Conservation (phyloP, 2,329 filamentous ascomycete genomes). For the Neopestalotiopsis rosae region DNA sequence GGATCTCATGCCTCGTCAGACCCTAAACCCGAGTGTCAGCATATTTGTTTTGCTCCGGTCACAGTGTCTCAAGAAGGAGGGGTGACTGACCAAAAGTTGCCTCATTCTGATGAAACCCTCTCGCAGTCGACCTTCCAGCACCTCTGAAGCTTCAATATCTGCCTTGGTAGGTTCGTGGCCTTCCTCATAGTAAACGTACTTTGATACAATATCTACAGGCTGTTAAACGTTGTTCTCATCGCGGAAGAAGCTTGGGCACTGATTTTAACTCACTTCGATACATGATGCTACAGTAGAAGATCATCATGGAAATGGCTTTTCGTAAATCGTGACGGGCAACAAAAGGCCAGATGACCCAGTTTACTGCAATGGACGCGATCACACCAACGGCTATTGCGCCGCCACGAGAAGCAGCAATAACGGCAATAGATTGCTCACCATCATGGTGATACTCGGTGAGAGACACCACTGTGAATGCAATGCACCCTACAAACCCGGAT, state of each 20-base stretch:
- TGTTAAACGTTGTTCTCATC: neutral
- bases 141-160: constrained; percentile 59
- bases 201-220: constrained; percentile 51
- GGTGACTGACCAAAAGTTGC: constrained; percentile 52
- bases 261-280: constrained; percentile 51
- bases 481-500: constrained; percentile 62
- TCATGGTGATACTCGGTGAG: constrained; percentile 43
- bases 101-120: constrained; percentile 65
- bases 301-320: constrained; percentile 59
- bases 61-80: neutral
- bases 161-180: constrained; percentile 55
- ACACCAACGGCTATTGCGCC: constrained; percentile 59
- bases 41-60: neutral
- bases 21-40: constrained; percentile 33
- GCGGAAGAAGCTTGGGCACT: neutral
- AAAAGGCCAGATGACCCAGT: constrained; percentile 67
- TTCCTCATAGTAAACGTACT: constrained; percentile 64
- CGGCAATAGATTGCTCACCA: constrained; percentile 39
- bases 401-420: constrained; percentile 53
- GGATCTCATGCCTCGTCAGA: constrained; percentile 63
- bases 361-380: constrained; percentile 57
- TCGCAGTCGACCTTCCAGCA: constrained; percentile 62
- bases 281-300: constrained; percentile 62
- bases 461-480: constrained; percentile 62
- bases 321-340: constrained; percentile 64